These are phyloP conservation scores for Trichoderma gamsii DNA, from an alignment of 495 filamentous ascomycete genomes.

Conservation along the genomic window DNA sequence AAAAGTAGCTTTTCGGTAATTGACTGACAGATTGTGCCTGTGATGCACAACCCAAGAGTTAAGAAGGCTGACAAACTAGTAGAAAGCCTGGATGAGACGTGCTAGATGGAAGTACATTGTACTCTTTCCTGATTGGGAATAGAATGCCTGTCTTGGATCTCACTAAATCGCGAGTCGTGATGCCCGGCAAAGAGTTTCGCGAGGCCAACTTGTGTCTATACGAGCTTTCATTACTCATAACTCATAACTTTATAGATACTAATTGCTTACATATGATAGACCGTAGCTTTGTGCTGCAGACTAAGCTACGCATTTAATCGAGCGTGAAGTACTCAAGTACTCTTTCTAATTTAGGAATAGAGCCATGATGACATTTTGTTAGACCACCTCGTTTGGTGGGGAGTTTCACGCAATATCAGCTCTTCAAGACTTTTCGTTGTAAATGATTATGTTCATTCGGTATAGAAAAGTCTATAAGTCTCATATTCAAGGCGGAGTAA, in stretches of 20 bases:
- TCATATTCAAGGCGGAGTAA: neutral
- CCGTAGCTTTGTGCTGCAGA: no score
- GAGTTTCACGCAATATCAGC: neutral
- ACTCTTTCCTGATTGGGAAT: conserved; percentile 2
- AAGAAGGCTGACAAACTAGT: neutral
- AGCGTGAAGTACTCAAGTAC: neutral
- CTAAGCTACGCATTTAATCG: no score
- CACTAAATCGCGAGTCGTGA: neutral
- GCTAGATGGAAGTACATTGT: neutral
- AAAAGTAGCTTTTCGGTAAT: neutral
- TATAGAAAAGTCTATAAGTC: neutral
- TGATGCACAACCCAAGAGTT: neutral
- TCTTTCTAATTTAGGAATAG: neutral
- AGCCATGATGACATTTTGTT: neutral
- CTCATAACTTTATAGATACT: no score
- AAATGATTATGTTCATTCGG: no score
- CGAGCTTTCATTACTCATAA: no score
- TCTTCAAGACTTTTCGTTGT: neutral
- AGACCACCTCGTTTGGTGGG: neutral
- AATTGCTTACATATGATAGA: no score
- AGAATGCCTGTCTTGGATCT: neutral
- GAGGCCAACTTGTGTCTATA: neutral
- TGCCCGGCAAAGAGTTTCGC: neutral
- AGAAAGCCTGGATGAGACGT: neutral
- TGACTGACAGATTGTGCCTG: neutral